Percentiles rank a stretch among this genome's conserved stretches.
Evolutionary conservation across 768 basidiomycete genomes (phyloP).

Genomic region (Phylloporus sp.): DNA sequence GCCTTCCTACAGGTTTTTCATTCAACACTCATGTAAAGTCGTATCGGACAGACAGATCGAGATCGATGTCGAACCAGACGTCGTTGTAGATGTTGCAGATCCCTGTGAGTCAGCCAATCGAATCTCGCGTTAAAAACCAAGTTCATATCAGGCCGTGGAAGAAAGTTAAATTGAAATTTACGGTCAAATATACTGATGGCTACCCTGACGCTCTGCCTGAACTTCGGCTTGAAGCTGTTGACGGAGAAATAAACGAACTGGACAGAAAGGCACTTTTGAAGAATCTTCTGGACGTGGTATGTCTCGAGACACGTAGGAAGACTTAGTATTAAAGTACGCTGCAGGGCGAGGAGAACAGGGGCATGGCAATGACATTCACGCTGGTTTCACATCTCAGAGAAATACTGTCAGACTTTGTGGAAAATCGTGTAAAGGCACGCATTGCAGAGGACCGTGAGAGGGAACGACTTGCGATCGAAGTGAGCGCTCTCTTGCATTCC

Average conservation of each 20-base stretch:
- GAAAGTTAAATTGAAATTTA: constrained; percentile 71
- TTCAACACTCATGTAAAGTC: constrained; percentile 64
- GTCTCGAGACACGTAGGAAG: constrained; percentile 27
- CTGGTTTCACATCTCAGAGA: constrained; percentile 83
- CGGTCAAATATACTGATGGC: constrained; percentile 68
- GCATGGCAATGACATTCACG: constrained; percentile 98
- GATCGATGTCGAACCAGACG: constrained; percentile 87
- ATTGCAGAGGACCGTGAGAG: constrained; percentile 64
- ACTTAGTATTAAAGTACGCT: background rate
- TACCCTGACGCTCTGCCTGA: constrained; percentile 86
- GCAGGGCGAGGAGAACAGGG: constrained; percentile 80
- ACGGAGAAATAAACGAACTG: constrained; percentile 58
- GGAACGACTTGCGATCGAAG: constrained; percentile 73
- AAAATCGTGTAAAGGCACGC: constrained; percentile 49
- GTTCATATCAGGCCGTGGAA: constrained; percentile 11
- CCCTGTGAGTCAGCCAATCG: constrained; percentile 38
- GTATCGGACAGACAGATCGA: constrained; percentile 75
- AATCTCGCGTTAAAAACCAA: constrained; percentile 2
- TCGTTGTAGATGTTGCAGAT: constrained; percentile 55
- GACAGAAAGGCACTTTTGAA: constrained; percentile 53
- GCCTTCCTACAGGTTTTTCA: constrained; percentile 28
- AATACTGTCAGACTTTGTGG: constrained; percentile 59
- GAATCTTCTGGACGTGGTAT: constrained; percentile 53
- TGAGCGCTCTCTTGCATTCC: constrained; percentile 26
- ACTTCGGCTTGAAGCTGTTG: constrained; percentile 57